Evolutionary conservation across 306 rosid genomes (phyloP).

Genomic region (Cyclanthera cordifolia): DNA sequence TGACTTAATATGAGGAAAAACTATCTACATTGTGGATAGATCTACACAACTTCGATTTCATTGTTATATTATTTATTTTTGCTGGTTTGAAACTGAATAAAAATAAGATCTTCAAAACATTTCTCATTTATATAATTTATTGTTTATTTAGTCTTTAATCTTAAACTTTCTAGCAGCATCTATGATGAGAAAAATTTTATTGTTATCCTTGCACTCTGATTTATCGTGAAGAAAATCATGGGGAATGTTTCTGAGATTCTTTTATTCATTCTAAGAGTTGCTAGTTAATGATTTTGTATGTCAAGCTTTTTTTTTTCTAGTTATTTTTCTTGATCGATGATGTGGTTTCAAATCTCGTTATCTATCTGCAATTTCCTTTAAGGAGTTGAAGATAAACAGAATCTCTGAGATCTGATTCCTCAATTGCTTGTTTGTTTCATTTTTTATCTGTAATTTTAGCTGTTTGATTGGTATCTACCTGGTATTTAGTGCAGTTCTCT

Average conservation of each 20-base stretch:
- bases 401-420: conserved; percentile 22
- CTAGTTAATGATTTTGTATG: neutral
- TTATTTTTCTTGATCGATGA: conserved; percentile 23
- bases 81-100: no score
- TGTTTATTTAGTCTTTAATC: neutral
- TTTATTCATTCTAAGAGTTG: neutral
- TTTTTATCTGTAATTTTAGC: neutral
- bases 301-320: neutral
- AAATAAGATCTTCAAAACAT: no score
- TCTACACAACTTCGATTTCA: neutral
- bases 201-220: conserved; percentile 68
- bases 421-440: neutral
- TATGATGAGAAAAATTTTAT: conserved; percentile 19
- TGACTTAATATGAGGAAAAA: conserved; percentile 6
- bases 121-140: neutral
- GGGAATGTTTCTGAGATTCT: conserved; percentile 30
- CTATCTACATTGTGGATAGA: conserved; percentile 9
- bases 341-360: conserved; percentile 47
- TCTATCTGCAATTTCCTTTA: conserved; percentile 22
- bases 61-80: neutral
- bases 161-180: conserved; percentile 9
- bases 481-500: neutral
- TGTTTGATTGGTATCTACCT: neutral
- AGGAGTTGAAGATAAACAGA: conserved; percentile 28
- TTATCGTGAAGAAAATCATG: conserved; percentile 51